Percentiles rank a stretch among this genome's conserved stretches.
Conservation (phyloP, 345 rosid genomes). For the Cardamine chenopodiifolia region DNA sequence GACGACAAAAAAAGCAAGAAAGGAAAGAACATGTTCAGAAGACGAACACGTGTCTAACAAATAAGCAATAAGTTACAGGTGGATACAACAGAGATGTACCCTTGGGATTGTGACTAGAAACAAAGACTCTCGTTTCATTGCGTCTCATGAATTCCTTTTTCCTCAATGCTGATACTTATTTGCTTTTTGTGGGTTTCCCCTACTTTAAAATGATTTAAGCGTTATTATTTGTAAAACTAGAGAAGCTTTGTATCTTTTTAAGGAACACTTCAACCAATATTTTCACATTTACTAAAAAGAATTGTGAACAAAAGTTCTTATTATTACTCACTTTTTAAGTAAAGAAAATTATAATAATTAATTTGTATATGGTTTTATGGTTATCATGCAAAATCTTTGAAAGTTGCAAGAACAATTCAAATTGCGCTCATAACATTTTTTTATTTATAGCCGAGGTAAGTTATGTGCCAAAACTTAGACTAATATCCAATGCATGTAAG, state of each 20-base stretch:
- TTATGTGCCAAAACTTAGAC: neutral
- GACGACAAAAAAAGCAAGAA: no score
- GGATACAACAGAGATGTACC: constrained; percentile 31
- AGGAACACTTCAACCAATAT: neutral
- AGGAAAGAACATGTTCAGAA: constrained; percentile 23
- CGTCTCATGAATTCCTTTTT: constrained; percentile 37
- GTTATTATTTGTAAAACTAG: neutral
- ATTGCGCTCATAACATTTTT: neutral
- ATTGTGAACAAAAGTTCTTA: neutral
- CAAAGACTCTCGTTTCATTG: constrained; percentile 29
- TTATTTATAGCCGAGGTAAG: neutral
- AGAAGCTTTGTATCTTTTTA: neutral
- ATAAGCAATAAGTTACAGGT: constrained; percentile 31
- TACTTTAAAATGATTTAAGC: neutral
- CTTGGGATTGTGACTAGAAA: constrained; percentile 36
- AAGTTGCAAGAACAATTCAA: neutral
- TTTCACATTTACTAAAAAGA: neutral
- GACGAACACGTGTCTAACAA: constrained; percentile 23
- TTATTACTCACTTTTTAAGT: neutral
- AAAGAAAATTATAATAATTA: neutral
- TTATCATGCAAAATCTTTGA: neutral
- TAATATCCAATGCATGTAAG: no score
- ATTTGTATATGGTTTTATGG: neutral
- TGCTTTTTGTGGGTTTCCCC: constrained; percentile 1
- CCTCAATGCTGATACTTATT: neutral